Conservation (phyloP, 1,284 basidiomycete genomes). For the Cryptococcus wingfieldii region DNA sequence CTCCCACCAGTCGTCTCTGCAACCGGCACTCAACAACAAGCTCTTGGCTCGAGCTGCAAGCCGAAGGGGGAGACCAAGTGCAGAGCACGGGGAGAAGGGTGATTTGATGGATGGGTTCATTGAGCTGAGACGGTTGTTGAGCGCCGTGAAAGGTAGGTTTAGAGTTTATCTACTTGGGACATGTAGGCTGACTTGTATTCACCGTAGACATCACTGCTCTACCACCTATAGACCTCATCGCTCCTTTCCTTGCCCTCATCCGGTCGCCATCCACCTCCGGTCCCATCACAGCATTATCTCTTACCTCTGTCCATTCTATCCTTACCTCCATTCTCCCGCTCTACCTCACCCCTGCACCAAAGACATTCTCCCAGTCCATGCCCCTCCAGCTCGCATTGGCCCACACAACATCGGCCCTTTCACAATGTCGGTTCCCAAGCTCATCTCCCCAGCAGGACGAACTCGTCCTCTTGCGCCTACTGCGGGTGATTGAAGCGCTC, state of each 20-base stretch:
- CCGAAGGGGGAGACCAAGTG: slow-evolving; percentile 13
- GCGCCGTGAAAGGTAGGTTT: slow-evolving; percentile 65
- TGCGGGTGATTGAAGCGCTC: slow-evolving; percentile 83
- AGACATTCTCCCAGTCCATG: slow-evolving; percentile 24
- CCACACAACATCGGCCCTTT: slow-evolving; percentile 82
- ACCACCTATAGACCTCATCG: slow-evolving; percentile 59
- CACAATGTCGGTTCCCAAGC: slow-evolving; percentile 96
- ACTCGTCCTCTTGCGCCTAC: slow-evolving; percentile 85
- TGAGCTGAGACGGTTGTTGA: slow-evolving; percentile 71
- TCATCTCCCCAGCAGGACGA: slow-evolving; percentile 95
- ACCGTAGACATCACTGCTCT: slow-evolving; percentile 59
- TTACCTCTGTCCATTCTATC: slow-evolving; percentile 82
- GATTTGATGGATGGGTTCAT: slow-evolving; percentile 88
- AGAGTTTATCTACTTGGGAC: background rate
- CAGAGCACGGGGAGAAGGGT: slow-evolving; percentile 43
- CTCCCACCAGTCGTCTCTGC: slow-evolving; percentile 19
- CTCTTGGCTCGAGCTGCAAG: slow-evolving; percentile 2
- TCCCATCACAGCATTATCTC: slow-evolving; percentile 84
- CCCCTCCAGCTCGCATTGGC: slow-evolving; percentile 59
- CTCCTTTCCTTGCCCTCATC: slow-evolving; percentile 88
- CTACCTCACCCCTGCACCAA: slow-evolving; percentile 35
- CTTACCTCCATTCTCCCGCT: slow-evolving; percentile 66
- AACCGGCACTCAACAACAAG: slow-evolving; percentile 22
- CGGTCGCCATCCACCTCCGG: slow-evolving; percentile 89
- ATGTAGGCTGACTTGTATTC: background rate